These are phyloP conservation scores for Globisporangium radiosum DNA, from an alignment of 352 stramenopile genomes.

Conservation along the genomic window DNA sequence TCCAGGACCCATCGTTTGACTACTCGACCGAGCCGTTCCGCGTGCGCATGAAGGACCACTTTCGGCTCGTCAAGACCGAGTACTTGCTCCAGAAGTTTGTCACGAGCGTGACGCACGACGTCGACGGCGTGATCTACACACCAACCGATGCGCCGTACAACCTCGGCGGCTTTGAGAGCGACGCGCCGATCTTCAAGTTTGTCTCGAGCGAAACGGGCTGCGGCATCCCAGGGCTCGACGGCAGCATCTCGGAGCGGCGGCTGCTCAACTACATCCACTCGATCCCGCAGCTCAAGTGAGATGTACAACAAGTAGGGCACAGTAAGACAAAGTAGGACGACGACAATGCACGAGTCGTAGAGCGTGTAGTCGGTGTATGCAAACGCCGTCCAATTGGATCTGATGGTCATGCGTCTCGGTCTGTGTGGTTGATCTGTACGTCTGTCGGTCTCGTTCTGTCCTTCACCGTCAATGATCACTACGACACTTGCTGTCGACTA, in stretches of 20 bases:
- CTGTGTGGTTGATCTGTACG: too few species aligned
- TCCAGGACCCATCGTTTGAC: conserved; percentile 69
- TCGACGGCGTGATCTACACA: conserved; percentile 85
- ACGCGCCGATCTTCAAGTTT: conserved; percentile 87
- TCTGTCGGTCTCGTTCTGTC: too few species aligned
- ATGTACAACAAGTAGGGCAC: too few species aligned
- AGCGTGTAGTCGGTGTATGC: not conserved
- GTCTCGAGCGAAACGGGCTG: conserved; percentile 71
- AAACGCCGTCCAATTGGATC: too few species aligned
- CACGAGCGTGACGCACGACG: conserved; percentile 80
- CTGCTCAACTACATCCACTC: conserved; percentile 76
- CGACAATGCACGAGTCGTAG: not conserved
- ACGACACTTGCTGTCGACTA: too few species aligned
- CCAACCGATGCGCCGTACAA: conserved; percentile 80
- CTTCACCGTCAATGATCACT: too few species aligned
- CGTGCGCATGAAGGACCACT: conserved; percentile 88
- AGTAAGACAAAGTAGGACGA: not conserved
- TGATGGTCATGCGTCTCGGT: too few species aligned
- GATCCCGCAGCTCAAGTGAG: conserved; percentile 45
- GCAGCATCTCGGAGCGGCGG: conserved; percentile 70
- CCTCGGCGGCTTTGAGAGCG: conserved; percentile 75
- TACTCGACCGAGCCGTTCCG: conserved; percentile 80
- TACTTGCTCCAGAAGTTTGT: conserved; percentile 84
- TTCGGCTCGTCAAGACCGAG: conserved; percentile 80
- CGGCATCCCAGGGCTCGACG: conserved; percentile 74